Evolutionary conservation across 2,329 filamentous ascomycete species (phyloP).

Genomic region (Pseudocercospora fuligena): DNA sequence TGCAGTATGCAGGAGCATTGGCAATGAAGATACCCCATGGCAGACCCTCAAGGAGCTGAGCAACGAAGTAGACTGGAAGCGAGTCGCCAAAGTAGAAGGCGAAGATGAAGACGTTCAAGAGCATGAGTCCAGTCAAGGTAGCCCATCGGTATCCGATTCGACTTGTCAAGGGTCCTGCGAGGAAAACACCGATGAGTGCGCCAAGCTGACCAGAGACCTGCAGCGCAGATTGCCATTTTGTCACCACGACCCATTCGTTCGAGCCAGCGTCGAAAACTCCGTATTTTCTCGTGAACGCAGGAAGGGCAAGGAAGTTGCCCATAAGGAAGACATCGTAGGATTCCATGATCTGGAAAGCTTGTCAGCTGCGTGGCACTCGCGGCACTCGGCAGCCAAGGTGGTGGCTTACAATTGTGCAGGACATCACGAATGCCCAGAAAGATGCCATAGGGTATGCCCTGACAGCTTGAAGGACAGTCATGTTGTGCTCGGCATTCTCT

Average conservation of each 20-base stretch:
- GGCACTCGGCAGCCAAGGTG: neutral
- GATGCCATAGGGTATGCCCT: slow-evolving; percentile 58
- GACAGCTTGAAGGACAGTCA: slow-evolving; percentile 56
- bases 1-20: slow-evolving; percentile 67
- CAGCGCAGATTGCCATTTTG: slow-evolving; percentile 64
- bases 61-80: slow-evolving; percentile 53
- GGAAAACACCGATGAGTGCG: slow-evolving; percentile 63
- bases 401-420: slow-evolving; percentile 58
- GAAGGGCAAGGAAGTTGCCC: slow-evolving; percentile 61
- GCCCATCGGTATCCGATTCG: slow-evolving; percentile 64
- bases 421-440: slow-evolving; percentile 62
- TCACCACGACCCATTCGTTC: slow-evolving; percentile 48
- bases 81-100: slow-evolving; percentile 62
- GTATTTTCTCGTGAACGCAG: slow-evolving; percentile 52
- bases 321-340: slow-evolving; percentile 67
- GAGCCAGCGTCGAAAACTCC: slow-evolving; percentile 46
- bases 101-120: slow-evolving; percentile 65
- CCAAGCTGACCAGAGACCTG: slow-evolving; percentile 61
- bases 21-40: slow-evolving; percentile 71
- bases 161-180: slow-evolving; percentile 66
- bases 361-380: slow-evolving; percentile 23
- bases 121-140: slow-evolving; percentile 60
- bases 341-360: slow-evolving; percentile 62
- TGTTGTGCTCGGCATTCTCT: slow-evolving; percentile 59
- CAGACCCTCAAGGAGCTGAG: slow-evolving; percentile 65